phyloP scores from a whole-genome alignment of 2,329 filamentous ascomycete species.

The Apiospora arundinis region DNA sequence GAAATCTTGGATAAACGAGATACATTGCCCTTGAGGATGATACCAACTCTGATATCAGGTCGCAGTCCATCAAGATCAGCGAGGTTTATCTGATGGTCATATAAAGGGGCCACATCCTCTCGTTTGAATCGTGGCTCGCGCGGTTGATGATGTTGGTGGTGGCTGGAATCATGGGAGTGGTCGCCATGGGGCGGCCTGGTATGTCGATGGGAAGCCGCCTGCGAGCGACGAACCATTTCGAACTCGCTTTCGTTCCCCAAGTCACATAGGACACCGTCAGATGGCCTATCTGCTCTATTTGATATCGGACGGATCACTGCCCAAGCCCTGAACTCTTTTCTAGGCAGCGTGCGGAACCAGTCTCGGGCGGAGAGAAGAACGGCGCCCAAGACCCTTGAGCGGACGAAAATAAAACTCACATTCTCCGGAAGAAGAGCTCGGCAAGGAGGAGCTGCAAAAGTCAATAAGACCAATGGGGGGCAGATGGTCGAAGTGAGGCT shows the following conservation, averaged over 20 bases:
- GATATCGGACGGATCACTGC: background rate
- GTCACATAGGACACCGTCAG: background rate
- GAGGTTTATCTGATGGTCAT: constrained; percentile 28
- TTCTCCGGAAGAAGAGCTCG: background rate
- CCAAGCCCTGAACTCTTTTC: background rate
- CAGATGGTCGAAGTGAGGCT: constrained; percentile 4
- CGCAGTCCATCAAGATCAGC: constrained; percentile 33
- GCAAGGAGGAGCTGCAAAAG: background rate
- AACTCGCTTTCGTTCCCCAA: background rate
- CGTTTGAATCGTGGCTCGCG: background rate
- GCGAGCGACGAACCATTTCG: constrained; percentile 4
- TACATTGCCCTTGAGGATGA: constrained; percentile 24
- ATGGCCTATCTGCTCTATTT: background rate
- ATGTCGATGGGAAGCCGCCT: background rate
- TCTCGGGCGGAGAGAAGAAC: background rate
- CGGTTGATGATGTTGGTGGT: background rate
- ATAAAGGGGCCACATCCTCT: background rate
- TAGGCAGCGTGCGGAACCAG: background rate
- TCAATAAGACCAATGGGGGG: background rate
- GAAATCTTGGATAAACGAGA: constrained; percentile 28
- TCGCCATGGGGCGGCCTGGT: background rate
- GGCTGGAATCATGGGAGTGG: background rate
- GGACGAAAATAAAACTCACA: background rate
- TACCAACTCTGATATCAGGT: constrained; percentile 26
- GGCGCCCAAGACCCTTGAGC: background rate